Conservation (phyloP, 768 basidiomycete genomes). For the Lepiota venenata region DNA sequence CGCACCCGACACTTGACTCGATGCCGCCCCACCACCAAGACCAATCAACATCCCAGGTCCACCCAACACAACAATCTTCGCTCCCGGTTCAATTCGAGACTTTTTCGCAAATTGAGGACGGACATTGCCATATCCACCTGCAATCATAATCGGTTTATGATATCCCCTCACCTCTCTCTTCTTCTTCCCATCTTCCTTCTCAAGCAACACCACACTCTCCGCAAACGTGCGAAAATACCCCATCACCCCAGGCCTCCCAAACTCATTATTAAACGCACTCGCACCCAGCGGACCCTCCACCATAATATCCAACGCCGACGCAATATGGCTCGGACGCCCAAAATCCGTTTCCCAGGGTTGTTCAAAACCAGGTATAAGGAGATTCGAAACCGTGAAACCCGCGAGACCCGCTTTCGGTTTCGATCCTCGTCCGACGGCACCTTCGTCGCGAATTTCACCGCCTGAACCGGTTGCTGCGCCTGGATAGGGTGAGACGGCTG, state of each 20-base stretch:
- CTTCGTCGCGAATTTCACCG: slow-evolving; percentile 98
- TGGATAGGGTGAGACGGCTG: slow-evolving; percentile 96
- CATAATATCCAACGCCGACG: slow-evolving; percentile 96
- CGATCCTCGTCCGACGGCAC: slow-evolving; percentile 91
- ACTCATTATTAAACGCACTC: slow-evolving; percentile 97
- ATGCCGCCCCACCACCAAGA: slow-evolving; percentile 94
- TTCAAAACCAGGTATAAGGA: slow-evolving; percentile 84
- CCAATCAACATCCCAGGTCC: slow-evolving; percentile 97
- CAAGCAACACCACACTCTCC: slow-evolving; percentile 60
- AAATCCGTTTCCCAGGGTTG: slow-evolving; percentile 98
- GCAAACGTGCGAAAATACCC: slow-evolving; percentile 97
- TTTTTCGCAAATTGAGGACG: slow-evolving; percentile 82
- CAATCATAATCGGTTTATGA: slow-evolving; percentile 99
- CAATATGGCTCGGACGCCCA: slow-evolving; percentile 87
- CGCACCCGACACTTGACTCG: slow-evolving; percentile 88
- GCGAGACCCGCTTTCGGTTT: slow-evolving; percentile 93
- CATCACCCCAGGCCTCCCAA: slow-evolving; percentile 87
- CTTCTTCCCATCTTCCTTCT: slow-evolving; percentile 30
- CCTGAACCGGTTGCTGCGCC: slow-evolving; percentile 99
- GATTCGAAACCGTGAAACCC: slow-evolving; percentile 92
- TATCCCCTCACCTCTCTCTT: slow-evolving; percentile 81
- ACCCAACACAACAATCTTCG: slow-evolving; percentile 89
- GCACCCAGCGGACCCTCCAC: slow-evolving; percentile 93
- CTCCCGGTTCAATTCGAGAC: slow-evolving; percentile 68
- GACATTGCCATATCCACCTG: slow-evolving; percentile 95